Evolutionary conservation across 2,329 filamentous ascomycete genomes (phyloP).

Genomic region (Macrophomina pseudophaseolina): DNA sequence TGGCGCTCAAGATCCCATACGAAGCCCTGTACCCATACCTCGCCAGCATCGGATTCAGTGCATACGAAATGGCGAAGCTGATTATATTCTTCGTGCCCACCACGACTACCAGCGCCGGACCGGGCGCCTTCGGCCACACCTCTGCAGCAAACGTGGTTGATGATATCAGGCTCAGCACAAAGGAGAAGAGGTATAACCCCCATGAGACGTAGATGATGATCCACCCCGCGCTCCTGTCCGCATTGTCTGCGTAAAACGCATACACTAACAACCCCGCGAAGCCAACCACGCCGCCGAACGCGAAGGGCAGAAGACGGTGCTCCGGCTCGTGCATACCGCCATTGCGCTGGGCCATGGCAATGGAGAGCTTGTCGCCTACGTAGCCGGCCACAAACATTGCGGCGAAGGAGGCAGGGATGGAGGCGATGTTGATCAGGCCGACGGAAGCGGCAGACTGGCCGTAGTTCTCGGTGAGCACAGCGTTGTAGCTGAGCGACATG

Average conservation of each 20-base stretch:
- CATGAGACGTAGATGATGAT: slow-evolving; percentile 39
- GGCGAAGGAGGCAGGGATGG: slow-evolving; percentile 32
- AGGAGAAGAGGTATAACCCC: slow-evolving; percentile 34
- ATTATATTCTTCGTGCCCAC: slow-evolving; percentile 44
- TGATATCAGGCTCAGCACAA: slow-evolving; percentile 36
- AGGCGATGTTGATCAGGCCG: slow-evolving; percentile 29
- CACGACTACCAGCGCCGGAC: slow-evolving; percentile 41
- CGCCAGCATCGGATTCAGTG: slow-evolving; percentile 40
- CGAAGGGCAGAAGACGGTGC: slow-evolving; percentile 41
- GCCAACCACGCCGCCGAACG: slow-evolving; percentile 40
- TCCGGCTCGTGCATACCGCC: slow-evolving; percentile 43
- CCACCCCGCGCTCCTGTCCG: neutral
- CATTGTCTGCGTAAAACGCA: neutral
- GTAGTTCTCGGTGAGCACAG: slow-evolving; percentile 42
- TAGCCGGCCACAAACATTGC: slow-evolving; percentile 36
- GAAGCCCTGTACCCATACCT: slow-evolving; percentile 32
- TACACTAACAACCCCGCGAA: slow-evolving; percentile 29
- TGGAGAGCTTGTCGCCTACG: slow-evolving; percentile 34
- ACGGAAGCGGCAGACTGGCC: slow-evolving; percentile 37
- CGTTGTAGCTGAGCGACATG: slow-evolving; percentile 47
- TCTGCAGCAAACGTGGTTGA: slow-evolving; percentile 40
- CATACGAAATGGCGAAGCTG: slow-evolving; percentile 40
- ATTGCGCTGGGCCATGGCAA: slow-evolving; percentile 39
- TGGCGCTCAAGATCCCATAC: slow-evolving; percentile 33
- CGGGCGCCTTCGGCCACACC: slow-evolving; percentile 36